A percentile compares a stretch with the other conserved stretches of the same genome.
Evolutionary conservation across 2,329 filamentous ascomycete genomes (phyloP).

Genomic region (Xylariaceae sp.): DNA sequence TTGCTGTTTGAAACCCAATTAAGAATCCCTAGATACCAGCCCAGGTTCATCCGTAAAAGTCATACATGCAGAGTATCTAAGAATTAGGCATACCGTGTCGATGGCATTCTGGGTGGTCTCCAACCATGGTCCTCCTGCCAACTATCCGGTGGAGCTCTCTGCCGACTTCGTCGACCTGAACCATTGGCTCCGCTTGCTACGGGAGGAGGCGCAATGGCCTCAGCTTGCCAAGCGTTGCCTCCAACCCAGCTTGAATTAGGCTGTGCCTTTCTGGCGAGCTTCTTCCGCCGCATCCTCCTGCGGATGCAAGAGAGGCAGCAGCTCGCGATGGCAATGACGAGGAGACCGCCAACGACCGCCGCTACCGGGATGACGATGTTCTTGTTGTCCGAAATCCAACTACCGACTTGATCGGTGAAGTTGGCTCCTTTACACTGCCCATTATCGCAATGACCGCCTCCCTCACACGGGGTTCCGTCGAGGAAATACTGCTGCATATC

Average conservation of each 20-base stretch:
- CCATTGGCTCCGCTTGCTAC: slow-evolving; percentile 9
- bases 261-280: slow-evolving; percentile 22
- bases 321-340: slow-evolving; percentile 63
- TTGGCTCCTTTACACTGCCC: slow-evolving; percentile 72
- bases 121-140: background rate
- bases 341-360: slow-evolving; percentile 64
- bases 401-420: slow-evolving; percentile 63
- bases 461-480: slow-evolving; percentile 81
- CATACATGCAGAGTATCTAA: too few relatives aligned
- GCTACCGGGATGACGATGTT: slow-evolving; percentile 77
- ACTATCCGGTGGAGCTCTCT: slow-evolving; percentile 6
- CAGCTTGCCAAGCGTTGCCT: slow-evolving; percentile 13
- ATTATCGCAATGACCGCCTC: slow-evolving; percentile 73
- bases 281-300: slow-evolving; percentile 27
- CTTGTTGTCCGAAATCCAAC: slow-evolving; percentile 75
- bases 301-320: slow-evolving; percentile 61
- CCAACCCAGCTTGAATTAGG: slow-evolving; percentile 24
- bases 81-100: slow-evolving; percentile 12
- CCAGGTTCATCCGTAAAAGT: background rate
- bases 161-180: background rate
- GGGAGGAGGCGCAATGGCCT: background rate
- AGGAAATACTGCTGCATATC: slow-evolving; percentile 86
- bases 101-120: slow-evolving; percentile 1
- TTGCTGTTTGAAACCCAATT: too few relatives aligned
- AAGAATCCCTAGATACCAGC: slow-evolving; percentile 7